These are phyloP conservation scores for Litsea cubeba DNA, from an alignment of 164 flowering plant species.

Conservation along the genomic window DNA sequence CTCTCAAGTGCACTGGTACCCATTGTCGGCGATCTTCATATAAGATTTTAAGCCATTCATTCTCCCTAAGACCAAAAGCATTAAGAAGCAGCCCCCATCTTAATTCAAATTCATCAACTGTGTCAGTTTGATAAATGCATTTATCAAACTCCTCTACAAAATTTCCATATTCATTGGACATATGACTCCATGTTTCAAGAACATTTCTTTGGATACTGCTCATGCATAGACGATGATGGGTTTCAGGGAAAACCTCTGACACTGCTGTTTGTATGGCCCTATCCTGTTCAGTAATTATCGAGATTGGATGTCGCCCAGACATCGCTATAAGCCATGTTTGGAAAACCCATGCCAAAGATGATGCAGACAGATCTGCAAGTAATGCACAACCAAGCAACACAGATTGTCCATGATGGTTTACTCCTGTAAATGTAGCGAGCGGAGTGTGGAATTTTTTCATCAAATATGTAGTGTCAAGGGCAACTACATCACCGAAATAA, in stretches of 20 bases:
- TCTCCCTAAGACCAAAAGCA: slow-evolving; percentile 5
- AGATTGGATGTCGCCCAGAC: slow-evolving; percentile 10
- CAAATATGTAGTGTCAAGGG: slow-evolving; percentile 7
- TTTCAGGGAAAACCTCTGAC: slow-evolving; percentile 11
- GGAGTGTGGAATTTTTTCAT: slow-evolving; percentile 8
- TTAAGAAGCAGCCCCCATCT: slow-evolving; percentile 6
- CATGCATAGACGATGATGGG: slow-evolving; percentile 12
- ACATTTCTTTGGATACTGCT: slow-evolving; percentile 5
- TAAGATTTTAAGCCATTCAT: slow-evolving; percentile 12
- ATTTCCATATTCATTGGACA: slow-evolving; percentile 4
- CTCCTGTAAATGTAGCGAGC: slow-evolving; percentile 10
- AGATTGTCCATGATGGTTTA: slow-evolving; percentile 15
- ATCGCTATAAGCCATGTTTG: slow-evolving; percentile 17
- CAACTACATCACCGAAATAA: slow-evolving; percentile 15
- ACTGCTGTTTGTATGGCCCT: slow-evolving; percentile 13
- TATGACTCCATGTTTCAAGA: slow-evolving; percentile 8
- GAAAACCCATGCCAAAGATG: slow-evolving; percentile 12
- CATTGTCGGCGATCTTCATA: slow-evolving; percentile 12
- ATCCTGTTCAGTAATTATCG: slow-evolving; percentile 11
- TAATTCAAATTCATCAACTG: slow-evolving; percentile 16
- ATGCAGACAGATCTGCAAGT: slow-evolving; percentile 5
- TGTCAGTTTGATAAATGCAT: slow-evolving; percentile 7
- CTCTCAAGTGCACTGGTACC: slow-evolving; percentile 16
- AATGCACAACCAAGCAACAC: slow-evolving; percentile 19
- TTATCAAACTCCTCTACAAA: slow-evolving; percentile 13